Conservation (phyloP, 176 grass and related monocot genomes). For the Chrysopogon serrulatus region DNA sequence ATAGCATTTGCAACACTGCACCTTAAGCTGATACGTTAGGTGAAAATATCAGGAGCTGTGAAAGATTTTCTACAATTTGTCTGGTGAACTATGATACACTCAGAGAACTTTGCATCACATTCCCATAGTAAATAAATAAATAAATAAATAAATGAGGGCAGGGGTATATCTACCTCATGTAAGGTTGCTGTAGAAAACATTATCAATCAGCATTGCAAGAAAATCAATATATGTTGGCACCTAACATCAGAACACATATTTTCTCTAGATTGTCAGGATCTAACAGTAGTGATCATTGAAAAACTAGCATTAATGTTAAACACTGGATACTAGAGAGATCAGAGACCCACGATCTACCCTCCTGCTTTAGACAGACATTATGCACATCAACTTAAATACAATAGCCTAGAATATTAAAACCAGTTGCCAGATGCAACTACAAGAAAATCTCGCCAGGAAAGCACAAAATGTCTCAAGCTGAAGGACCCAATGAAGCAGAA, state of each 20-base stretch:
- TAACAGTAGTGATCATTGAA: background rate
- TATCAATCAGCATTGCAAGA: background rate
- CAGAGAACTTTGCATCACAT: background rate
- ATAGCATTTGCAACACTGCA: background rate
- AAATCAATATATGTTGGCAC: background rate
- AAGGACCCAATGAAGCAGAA: background rate
- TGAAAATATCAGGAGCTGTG: background rate
- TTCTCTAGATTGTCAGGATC: background rate
- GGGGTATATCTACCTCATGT: background rate
- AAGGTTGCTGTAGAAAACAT: background rate
- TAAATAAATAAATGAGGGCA: background rate
- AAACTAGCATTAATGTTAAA: slow-evolving; percentile 4
- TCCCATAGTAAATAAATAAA: background rate
- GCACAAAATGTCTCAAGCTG: background rate
- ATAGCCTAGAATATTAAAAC: background rate
- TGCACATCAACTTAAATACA: slow-evolving; percentile 19
- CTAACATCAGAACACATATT: background rate
- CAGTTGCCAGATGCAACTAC: background rate
- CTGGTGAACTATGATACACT: background rate
- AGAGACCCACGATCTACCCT: background rate
- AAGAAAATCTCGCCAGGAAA: slow-evolving; percentile 2
- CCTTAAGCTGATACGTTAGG: background rate
- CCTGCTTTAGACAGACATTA: background rate
- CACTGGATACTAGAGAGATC: background rate
- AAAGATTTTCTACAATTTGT: background rate